A percentile compares a stretch with the other conserved stretches of the same genome.
phyloP scores from a whole-genome alignment of 2,329 filamentous ascomycete genomes.

The Claviceps cyperi region DNA sequence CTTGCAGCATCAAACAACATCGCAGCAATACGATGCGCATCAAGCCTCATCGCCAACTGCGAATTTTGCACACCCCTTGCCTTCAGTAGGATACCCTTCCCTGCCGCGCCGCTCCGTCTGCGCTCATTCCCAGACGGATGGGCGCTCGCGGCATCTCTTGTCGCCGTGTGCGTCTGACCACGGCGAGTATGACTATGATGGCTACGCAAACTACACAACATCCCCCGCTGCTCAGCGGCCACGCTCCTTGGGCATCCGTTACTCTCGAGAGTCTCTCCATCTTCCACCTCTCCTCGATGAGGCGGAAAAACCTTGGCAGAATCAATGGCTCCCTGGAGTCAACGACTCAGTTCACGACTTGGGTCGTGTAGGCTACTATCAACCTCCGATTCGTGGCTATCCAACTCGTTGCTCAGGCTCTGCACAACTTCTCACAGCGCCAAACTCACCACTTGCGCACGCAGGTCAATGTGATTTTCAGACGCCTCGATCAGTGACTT shows the following conservation, averaged over 20 bases:
- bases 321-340: not conserved
- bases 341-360: not conserved
- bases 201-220: constrained; percentile 42
- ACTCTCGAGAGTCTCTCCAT: too few relatives aligned
- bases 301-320: not conserved
- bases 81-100: not conserved
- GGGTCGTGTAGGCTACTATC: too few relatives aligned
- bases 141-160: constrained; percentile 20
- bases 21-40: not conserved
- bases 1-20: too few relatives aligned
- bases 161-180: constrained; percentile 26
- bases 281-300: too few relatives aligned
- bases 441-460: not conserved
- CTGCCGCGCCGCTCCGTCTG: not conserved
- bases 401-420: not conserved
- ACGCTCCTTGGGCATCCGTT: not conserved
- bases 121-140: constrained; percentile 1
- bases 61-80: not conserved
- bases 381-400: not conserved
- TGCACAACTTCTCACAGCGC: constrained; percentile 1
- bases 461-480: not conserved
- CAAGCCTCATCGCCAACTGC: not conserved
- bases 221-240: constrained; percentile 32
- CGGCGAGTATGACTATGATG: constrained; percentile 55
- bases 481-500: not conserved